Evolutionary conservation across 1,139 yeast genomes (phyloP), one percentile per base, ranked within the genome.

Genomic region (Kazachstania sp.): DNA sequence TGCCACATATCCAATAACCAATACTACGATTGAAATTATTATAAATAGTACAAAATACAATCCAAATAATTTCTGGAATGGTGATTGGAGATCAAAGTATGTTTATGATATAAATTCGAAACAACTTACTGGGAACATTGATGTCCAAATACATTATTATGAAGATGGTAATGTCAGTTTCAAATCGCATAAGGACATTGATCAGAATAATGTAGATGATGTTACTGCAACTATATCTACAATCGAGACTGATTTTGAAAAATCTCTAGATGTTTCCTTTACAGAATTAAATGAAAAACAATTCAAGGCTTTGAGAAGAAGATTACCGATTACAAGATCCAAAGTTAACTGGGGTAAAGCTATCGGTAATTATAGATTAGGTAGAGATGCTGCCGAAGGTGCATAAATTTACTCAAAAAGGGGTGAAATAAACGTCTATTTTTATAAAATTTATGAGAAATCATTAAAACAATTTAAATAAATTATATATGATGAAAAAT

Each of bases 301-400:
- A 49, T 92, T 92, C 71, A 92, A 90, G 68, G 77, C 78, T 52
- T 75, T 92, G 56, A 78, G 98, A 69, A 81, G 98, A 65, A 86
- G 87, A 64, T 73, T 92, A 52, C 98, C 98, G 2, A 83, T 92
- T 38, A 90, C 95, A 29, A 77, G 96, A 62, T 78, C 95, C 15
- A 88, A 85, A 66, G 83, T 92, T 62, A 86, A 87, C 65, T 92
- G 98, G 98, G 95, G 95, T 39, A 85, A 79, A 61, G 88, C 96
- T 16, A 86, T 88, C 59, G 95, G 95, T 15, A 85, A 83, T 63
- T 88, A 88, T 69, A 79, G 88, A 60, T 72, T 90, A 45, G 97
- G 97, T 18, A 82, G 84, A 57, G 95, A 87, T 66, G 90, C 84
- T 35, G 81, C 71, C 9, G 70, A 70, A 44, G 71, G 71, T 38